Evolutionary conservation across 2,329 filamentous ascomycete genomes (phyloP).

Genomic region (Alternaria postmessia): DNA sequence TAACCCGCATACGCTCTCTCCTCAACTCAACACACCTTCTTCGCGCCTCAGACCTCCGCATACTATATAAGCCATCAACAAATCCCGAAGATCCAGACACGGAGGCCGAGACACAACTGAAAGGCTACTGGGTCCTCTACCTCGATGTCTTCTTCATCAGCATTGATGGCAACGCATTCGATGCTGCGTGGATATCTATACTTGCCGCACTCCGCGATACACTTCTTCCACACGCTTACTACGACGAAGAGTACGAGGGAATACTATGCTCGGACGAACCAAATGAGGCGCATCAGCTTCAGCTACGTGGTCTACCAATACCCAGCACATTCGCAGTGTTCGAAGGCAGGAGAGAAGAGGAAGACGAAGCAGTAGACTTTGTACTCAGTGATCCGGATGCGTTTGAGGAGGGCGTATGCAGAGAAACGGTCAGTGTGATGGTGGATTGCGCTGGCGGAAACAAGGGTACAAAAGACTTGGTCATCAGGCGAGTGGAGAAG

Average conservation of each 20-base stretch:
- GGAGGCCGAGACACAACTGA: conserved; percentile 63
- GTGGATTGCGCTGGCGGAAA: conserved; percentile 70
- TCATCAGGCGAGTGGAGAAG: conserved; percentile 78
- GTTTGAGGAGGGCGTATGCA: conserved; percentile 85
- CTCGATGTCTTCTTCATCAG: conserved; percentile 96
- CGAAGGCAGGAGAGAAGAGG: conserved; percentile 55
- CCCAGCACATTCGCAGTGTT: conserved; percentile 83
- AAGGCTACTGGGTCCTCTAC: conserved; percentile 94
- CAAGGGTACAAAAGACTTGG: conserved; percentile 72
- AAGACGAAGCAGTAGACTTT: conserved; percentile 62
- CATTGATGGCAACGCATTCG: conserved; percentile 89
- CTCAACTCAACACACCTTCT: conserved; percentile 76
- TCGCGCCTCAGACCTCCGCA: conserved; percentile 72
- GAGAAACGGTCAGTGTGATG: conserved; percentile 82
- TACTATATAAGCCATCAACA: conserved; percentile 67
- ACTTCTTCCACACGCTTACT: conserved; percentile 78
- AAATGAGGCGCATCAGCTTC: conserved; percentile 63
- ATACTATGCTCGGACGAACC: conserved; percentile 75
- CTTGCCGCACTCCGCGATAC: conserved; percentile 83
- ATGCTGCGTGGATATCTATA: conserved; percentile 86
- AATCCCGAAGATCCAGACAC: conserved; percentile 58
- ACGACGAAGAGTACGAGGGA: conserved; percentile 81
- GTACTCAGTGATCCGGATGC: conserved; percentile 87
- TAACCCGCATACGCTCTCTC: conserved; percentile 78
- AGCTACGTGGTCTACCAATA: conserved; percentile 73